Evolutionary conservation across 1,284 basidiomycete species (phyloP).

Genomic region (Ustilago cynodontis): DNA sequence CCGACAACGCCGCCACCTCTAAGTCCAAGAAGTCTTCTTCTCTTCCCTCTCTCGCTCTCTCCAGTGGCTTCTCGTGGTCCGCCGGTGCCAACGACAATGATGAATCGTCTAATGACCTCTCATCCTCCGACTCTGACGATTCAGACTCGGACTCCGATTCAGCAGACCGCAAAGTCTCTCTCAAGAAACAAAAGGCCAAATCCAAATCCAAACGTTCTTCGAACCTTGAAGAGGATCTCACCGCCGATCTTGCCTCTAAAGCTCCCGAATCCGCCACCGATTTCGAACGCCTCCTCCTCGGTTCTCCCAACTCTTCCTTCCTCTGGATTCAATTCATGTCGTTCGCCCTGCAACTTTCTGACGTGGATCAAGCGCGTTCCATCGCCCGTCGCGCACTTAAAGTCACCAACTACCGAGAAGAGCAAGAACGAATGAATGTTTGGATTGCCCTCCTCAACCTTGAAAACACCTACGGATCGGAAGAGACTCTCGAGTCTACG

Average conservation of each 20-base stretch:
- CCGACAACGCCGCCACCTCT: constrained; percentile 8
- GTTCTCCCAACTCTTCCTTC: constrained; percentile 97
- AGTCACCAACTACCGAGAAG: constrained; percentile 94
- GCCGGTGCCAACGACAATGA: constrained; percentile 68
- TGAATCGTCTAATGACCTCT: constrained; percentile 14
- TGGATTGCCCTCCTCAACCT: constrained; percentile 97
- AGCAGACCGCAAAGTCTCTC: constrained; percentile 32
- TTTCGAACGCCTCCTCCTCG: constrained; percentile 91
- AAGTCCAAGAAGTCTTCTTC: constrained; percentile 29
- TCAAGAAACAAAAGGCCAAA: constrained; percentile 28
- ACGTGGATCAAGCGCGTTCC: constrained; percentile 91
- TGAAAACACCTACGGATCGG: constrained; percentile 89
- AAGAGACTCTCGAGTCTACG: constrained; percentile 78
- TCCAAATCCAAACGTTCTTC: constrained; percentile 37
- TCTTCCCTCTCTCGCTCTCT: constrained; percentile 70
- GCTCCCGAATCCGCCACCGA: constrained; percentile 88
- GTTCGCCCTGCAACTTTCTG: constrained; percentile 93
- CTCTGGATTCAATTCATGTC: constrained; percentile 99
- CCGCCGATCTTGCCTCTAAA: constrained; percentile 63
- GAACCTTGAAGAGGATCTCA: constrained; percentile 59
- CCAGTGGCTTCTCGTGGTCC: constrained; percentile 74
- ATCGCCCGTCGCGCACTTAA: constrained; percentile 85
- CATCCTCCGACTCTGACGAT: constrained; percentile 44
- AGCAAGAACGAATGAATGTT: constrained; percentile 94
- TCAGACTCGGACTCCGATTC: constrained; percentile 75